Conservation (phyloP, 352 stramenopile species). For the Phytophthora tubulina region DNA sequence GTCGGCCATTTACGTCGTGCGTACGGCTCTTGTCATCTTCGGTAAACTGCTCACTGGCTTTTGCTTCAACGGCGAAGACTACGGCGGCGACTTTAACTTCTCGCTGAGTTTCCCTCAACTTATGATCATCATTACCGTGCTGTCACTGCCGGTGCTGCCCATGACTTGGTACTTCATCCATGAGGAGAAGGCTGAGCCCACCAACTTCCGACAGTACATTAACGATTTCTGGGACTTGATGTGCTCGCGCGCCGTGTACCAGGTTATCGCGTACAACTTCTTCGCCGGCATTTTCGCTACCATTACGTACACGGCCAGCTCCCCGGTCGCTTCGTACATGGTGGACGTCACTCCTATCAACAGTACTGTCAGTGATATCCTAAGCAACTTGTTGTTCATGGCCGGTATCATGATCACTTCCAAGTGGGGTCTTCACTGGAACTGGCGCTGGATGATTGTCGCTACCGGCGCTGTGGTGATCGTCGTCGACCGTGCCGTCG, state of each 20-base stretch:
- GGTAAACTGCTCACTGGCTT: conserved; percentile 52
- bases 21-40: conserved; percentile 48
- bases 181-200: conserved; percentile 36
- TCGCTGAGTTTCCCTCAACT: conserved; percentile 61
- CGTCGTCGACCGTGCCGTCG: conserved; percentile 30
- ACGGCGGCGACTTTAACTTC: conserved; percentile 65
- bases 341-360: conserved; percentile 43
- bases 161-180: conserved; percentile 49
- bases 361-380: conserved; percentile 39
- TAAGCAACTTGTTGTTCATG: conserved; percentile 45
- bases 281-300: conserved; percentile 39
- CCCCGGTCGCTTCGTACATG: conserved; percentile 35
- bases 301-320: conserved; percentile 44
- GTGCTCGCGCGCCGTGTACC: conserved; percentile 49
- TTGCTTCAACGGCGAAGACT: conserved; percentile 63
- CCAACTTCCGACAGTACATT: conserved; percentile 43
- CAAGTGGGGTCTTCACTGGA: conserved; percentile 49
- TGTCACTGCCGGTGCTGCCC: conserved; percentile 36
- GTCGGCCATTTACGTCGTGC: conserved; percentile 56
- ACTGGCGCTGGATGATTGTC: conserved; percentile 48
- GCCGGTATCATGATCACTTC: conserved; percentile 44
- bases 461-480: conserved; percentile 31
- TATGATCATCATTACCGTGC: conserved; percentile 52
- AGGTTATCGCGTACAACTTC: conserved; percentile 51
- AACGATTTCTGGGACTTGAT: conserved; percentile 40